Base-by-base conservation (phyloP, 2,329 filamentous ascomycete species). In the Diaporthe citri region DNA sequence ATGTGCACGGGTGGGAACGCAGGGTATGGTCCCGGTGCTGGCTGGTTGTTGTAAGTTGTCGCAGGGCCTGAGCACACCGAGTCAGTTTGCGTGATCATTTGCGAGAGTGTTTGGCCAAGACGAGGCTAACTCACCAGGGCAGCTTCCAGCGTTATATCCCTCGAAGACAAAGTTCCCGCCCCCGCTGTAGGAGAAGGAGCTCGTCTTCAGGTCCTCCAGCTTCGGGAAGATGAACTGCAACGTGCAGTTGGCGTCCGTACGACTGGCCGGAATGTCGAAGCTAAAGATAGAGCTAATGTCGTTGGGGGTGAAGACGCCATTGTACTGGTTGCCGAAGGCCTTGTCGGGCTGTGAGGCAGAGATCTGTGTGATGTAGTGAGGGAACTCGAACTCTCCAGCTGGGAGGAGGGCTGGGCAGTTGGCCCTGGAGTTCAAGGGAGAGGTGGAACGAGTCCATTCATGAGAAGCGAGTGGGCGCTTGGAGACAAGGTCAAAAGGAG, bases 141-240 rank as follows among this genome's bases (percentile, higher is more conserved):
- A 82, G 73, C 78, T 79, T 3, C 80, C 81, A 0, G 80, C 76
- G 34, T 78, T n/a, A 15, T 73, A 73, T 78, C 82, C 81, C 22
- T 75, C 79, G 76, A 83, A 82, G 72, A 79, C 72, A 77, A 84
- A 82, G 17, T 76, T 82, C 13, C 87, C 87, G 2, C 79, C 79
- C 22, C 84, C 83, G 4, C 80, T 78, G 71, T 84, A 80, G n/a
- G 71, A 79, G 79, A 78, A 87, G 34, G 62, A 77, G 56, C 83
- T 84, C 4, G 81, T 83, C 51, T 76, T 75, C 9, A 86, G 80
- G 76, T 83, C 80, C 20, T 78, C 75, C 76, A 77, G 78, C 31
- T 73, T 75, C 0, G 87, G 87, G 76, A 88, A 83, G 51, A 86
- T 79, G 80, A 89, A 88, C 74, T 85, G 80, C n/a, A 88, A 79